Evolutionary conservation across 2,329 filamentous ascomycete species (phyloP).

Genomic region (Thielaviopsis ethacetica): DNA sequence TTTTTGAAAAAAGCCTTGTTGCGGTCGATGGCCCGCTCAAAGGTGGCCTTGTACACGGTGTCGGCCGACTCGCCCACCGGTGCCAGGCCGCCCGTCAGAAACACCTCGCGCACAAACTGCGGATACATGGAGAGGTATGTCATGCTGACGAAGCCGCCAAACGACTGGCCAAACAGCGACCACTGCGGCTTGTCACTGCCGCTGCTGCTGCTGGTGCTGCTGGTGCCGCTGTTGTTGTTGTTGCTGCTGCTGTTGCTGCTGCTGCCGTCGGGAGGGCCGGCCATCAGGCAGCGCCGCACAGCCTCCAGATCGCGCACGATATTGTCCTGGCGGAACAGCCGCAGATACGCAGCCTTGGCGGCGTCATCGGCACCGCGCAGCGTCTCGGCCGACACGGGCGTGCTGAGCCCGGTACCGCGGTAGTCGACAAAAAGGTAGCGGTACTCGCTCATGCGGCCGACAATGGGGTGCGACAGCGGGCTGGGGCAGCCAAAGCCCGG

Average conservation of each 20-base stretch:
- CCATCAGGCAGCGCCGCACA: constrained; percentile 58
- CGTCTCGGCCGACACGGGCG: constrained; percentile 58
- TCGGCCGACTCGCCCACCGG: constrained; percentile 57
- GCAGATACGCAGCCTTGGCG: constrained; percentile 65
- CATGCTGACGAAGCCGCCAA: constrained; percentile 72
- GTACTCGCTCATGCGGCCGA: constrained; percentile 63
- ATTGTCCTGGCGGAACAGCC: constrained; percentile 73
- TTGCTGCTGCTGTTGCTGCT: too few species aligned
- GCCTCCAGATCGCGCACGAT: constrained; percentile 85
- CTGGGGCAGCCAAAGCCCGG: constrained; percentile 63
- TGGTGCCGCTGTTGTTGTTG: too few species aligned
- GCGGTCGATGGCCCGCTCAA: constrained; percentile 49
- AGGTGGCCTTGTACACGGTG: constrained; percentile 59
- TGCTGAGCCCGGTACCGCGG: constrained; percentile 73
- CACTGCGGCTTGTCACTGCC: constrained; percentile 50
- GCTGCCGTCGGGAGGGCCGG: constrained; percentile 16
- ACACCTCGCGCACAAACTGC: constrained; percentile 63
- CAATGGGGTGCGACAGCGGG: constrained; percentile 58
- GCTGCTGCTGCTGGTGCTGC: too few species aligned
- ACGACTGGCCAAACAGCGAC: constrained; percentile 80
- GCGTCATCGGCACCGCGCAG: constrained; percentile 40
- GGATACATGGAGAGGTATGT: constrained; percentile 75
- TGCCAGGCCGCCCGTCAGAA: constrained; percentile 69
- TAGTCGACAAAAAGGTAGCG: constrained; percentile 81
- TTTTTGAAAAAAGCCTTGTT: constrained; percentile 72